Evolutionary conservation across 768 basidiomycete species (phyloP), one percentile per base, ranked within the genome.

Genomic region (Lentinula lateritia): DNA sequence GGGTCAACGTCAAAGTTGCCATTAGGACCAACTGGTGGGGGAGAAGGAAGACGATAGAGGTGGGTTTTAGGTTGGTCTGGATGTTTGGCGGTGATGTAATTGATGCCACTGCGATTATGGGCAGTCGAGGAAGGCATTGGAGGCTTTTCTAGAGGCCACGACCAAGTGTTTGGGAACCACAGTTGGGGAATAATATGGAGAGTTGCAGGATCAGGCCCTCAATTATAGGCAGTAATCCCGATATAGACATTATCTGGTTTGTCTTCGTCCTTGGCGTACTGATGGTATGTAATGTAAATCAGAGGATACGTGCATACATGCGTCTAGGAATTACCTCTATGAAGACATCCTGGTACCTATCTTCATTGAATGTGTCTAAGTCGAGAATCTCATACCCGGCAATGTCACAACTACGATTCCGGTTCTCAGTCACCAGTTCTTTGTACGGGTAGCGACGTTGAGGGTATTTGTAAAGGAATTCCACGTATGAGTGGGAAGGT

Each of bases 401-500:
- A 13, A 94, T 94, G 62, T 97, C 87, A 50, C 97, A 83, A 66
- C 83, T 84, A 52, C 97, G 82, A 66, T 88, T 83, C 68, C 84
- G 77, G 70, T 89, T 95, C 76, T 99, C 95, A 50, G 79, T 75
- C 13, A 97, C 90, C 59, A 99, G 85, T 63, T 96, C 85, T 69
- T 98, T 95, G 74, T 99, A 99, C 1, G 97, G 97, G 74, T 83
- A 99, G 38, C 82, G 79, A 67, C 86, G 80, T 72, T 99, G 97
- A 12, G 97, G 95, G 67, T 99, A 99, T 73, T 99, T 99, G 85
- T 99, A 99, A 61, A 98, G 77, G 75, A 93, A 98, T 74, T 99
- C 98, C 97, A 99, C 98, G 82, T 98, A 99, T 5, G 95, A 97
- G 69, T 99, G 97, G 1, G 97, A 98, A 41, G 97, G 97, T 1